These are phyloP conservation scores for Backusella tuberculispora DNA, from an alignment of 192 early-diverging fungal genomes.

Conservation along the genomic window DNA sequence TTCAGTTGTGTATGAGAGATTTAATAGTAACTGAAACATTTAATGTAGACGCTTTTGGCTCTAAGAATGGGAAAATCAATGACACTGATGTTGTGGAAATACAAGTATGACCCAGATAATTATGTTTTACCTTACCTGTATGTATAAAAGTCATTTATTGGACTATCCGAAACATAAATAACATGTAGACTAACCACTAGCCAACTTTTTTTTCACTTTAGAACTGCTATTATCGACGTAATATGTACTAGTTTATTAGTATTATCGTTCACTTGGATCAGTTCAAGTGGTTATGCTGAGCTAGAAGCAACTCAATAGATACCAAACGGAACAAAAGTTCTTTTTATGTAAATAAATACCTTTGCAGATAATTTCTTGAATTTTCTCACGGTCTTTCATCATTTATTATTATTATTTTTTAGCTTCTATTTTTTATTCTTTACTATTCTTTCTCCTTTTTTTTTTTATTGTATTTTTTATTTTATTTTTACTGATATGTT, in stretches of 20 bases:
- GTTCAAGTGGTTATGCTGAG: conserved; percentile 14
- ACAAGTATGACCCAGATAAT: conserved; percentile 79
- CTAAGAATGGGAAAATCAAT: conserved; percentile 59
- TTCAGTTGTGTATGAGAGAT: conserved; percentile 15
- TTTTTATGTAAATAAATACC: conserved; percentile 16
- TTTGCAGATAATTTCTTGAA: neutral
- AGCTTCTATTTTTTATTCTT: neutral
- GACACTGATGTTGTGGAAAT: conserved; percentile 63
- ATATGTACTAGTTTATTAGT: conserved; percentile 69
- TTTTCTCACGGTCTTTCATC: conserved; percentile 15
- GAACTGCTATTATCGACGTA: conserved; percentile 73
- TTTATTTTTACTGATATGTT: neutral
- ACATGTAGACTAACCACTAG: neutral
- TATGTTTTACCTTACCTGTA: conserved; percentile 66
- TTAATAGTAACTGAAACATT: conserved; percentile 28
- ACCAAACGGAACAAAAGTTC: conserved; percentile 1
- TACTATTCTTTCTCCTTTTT: neutral
- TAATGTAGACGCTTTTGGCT: conserved; percentile 53
- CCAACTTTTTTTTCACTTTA: conserved; percentile 39
- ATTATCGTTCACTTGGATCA: conserved; percentile 44
- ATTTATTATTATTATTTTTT: neutral
- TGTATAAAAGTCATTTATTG: conserved; percentile 29
- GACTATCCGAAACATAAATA: neutral
- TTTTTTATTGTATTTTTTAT: neutral
- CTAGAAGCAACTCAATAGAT: conserved; percentile 18